phyloP scores from a whole-genome alignment of 768 basidiomycete genomes.

The Leccinum variicolor region DNA sequence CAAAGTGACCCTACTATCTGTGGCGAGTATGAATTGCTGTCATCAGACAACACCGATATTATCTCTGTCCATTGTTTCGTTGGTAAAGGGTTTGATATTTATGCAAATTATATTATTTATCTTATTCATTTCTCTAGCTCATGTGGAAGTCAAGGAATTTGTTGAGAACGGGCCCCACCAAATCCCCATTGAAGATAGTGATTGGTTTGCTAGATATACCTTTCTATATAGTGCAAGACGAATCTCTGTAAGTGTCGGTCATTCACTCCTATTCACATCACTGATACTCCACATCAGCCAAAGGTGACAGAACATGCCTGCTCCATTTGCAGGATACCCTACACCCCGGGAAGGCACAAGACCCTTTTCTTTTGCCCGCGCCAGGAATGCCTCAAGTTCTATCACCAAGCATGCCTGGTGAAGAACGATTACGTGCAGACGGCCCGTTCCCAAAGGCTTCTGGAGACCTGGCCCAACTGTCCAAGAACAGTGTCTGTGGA shows the following conservation, averaged over 20 bases:
- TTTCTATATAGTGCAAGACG: slow-evolving; percentile 34
- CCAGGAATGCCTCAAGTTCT: slow-evolving; percentile 43
- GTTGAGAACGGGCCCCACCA: slow-evolving; percentile 40
- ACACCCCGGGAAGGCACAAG: slow-evolving; percentile 39
- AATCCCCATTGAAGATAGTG: slow-evolving; percentile 34
- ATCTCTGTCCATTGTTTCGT: slow-evolving; percentile 45
- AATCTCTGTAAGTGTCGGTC: slow-evolving; percentile 33
- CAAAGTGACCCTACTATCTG: slow-evolving; percentile 39
- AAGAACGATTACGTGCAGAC: slow-evolving; percentile 24
- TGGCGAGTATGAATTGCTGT: slow-evolving; percentile 47
- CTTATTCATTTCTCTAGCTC: slow-evolving; percentile 25
- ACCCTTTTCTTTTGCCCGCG: slow-evolving; percentile 60
- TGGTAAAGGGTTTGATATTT: slow-evolving; percentile 30
- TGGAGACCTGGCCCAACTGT: slow-evolving; percentile 38
- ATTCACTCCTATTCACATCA: background rate
- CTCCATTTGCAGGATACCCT: slow-evolving; percentile 40
- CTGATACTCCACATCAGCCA: slow-evolving; percentile 31
- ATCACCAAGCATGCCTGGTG: slow-evolving; percentile 47
- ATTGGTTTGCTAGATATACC: slow-evolving; percentile 49
- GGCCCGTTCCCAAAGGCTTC: slow-evolving; percentile 22
- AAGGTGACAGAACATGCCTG: slow-evolving; percentile 40
- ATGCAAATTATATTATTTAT: background rate
- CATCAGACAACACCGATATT: slow-evolving; percentile 47
- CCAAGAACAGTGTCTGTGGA: slow-evolving; percentile 16
- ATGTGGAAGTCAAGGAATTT: slow-evolving; percentile 33